Evolutionary conservation across 2,329 filamentous ascomycete genomes (phyloP).

Genomic region (Rutstroemia sp.): DNA sequence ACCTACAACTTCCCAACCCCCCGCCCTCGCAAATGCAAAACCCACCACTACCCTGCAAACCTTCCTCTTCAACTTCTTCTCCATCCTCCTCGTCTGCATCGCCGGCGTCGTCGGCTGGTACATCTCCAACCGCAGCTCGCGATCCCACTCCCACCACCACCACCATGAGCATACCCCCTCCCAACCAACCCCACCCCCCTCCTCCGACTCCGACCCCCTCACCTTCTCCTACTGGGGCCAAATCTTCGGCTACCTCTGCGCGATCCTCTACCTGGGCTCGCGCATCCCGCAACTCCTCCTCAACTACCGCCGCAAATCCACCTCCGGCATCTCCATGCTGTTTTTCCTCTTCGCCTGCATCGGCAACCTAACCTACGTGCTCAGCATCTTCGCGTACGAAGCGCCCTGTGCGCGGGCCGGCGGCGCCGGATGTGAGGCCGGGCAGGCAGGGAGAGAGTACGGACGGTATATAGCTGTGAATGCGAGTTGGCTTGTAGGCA

Average conservation of each 20-base stretch:
- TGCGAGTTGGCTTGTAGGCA: slow-evolving; percentile 82
- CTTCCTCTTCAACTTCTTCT: slow-evolving; percentile 64
- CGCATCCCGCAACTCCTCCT: slow-evolving; percentile 85
- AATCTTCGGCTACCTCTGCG: slow-evolving; percentile 89
- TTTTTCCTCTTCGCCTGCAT: slow-evolving; percentile 97
- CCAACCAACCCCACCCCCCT: background rate
- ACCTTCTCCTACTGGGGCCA: slow-evolving; percentile 74
- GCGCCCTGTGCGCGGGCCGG: slow-evolving; percentile 50
- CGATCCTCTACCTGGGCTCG: slow-evolving; percentile 79
- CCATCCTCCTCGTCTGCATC: slow-evolving; percentile 72
- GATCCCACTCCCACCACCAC: slow-evolving; percentile 18
- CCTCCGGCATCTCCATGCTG: slow-evolving; percentile 84
- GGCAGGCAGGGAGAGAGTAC: slow-evolving; percentile 46
- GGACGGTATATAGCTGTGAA: slow-evolving; percentile 82
- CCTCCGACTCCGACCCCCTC: slow-evolving; percentile 42
- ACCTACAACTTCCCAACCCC: slow-evolving; percentile 28
- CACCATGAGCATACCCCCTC: slow-evolving; percentile 18
- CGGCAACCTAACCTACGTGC: slow-evolving; percentile 87
- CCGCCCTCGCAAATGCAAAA: slow-evolving; percentile 34
- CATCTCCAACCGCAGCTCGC: slow-evolving; percentile 45
- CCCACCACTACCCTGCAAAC: slow-evolving; percentile 48
- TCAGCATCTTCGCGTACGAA: slow-evolving; percentile 86
- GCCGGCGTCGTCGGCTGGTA: slow-evolving; percentile 86
- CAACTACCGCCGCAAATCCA: slow-evolving; percentile 87
- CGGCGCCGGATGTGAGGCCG: slow-evolving; percentile 44